phyloP scores from a whole-genome alignment of 2,329 filamentous ascomycete species.

The Fusarium sp. region DNA sequence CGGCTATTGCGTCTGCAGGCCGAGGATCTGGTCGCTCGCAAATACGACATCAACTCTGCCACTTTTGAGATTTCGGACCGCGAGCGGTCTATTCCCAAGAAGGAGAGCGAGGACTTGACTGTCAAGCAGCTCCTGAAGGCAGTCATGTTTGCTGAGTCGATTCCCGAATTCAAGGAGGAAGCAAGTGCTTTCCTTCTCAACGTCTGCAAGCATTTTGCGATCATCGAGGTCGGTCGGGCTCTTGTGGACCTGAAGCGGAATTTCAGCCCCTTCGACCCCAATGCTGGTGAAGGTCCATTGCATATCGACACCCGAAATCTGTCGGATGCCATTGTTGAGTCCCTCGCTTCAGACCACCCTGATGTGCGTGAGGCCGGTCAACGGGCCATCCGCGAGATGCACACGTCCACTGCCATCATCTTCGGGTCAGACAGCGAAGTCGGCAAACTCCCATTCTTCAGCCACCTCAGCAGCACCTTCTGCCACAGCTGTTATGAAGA shows the following conservation, averaged over 20 bases:
- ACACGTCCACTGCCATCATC: constrained; percentile 80
- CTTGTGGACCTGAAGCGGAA: constrained; percentile 83
- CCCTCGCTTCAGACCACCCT: constrained; percentile 84
- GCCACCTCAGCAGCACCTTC: constrained; percentile 83
- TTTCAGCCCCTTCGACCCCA: constrained; percentile 83
- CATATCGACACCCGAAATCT: constrained; percentile 88
- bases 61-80: constrained; percentile 81
- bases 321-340: constrained; percentile 90
- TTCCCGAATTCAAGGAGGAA: constrained; percentile 82
- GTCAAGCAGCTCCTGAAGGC: constrained; percentile 91
- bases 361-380: constrained; percentile 87
- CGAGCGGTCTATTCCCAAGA: constrained; percentile 87
- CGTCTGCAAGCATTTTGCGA: constrained; percentile 88
- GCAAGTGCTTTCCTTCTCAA: constrained; percentile 82
- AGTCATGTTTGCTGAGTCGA: constrained; percentile 84
- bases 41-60: constrained; percentile 76
- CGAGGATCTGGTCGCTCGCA: constrained; percentile 82
- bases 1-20: constrained; percentile 88
- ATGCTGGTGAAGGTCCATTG: constrained; percentile 86
- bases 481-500: constrained; percentile 97
- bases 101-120: constrained; percentile 82
- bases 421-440: constrained; percentile 81
- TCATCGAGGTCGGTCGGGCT: constrained; percentile 90
- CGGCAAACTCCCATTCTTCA: constrained; percentile 85
- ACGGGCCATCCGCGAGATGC: constrained; percentile 80